These are phyloP conservation scores for Fraxinus pennsylvanica DNA, from an alignment of 257 asterid species.

Conservation along the genomic window DNA sequence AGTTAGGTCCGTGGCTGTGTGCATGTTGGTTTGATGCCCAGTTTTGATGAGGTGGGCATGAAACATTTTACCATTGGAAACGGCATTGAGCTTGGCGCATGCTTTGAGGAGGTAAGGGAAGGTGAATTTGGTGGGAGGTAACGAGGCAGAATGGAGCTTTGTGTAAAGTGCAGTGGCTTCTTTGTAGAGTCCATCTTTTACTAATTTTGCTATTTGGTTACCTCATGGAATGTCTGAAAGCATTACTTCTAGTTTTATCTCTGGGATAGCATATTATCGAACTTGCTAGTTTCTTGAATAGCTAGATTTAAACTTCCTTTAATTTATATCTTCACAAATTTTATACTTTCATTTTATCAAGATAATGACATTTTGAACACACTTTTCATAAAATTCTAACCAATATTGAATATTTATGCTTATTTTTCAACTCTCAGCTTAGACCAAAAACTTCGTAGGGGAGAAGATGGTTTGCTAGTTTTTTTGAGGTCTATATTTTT, in stretches of 20 bases:
- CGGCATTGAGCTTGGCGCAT: constrained; percentile 56
- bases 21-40: constrained; percentile 41
- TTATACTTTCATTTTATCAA: too few species aligned
- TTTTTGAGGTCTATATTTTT: too few species aligned
- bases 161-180: constrained; percentile 63
- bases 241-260: background rate
- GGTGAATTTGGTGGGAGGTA: constrained; percentile 58
- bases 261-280: background rate
- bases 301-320: too few species aligned
- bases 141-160: constrained; percentile 51
- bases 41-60: constrained; percentile 70
- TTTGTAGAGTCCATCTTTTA: constrained; percentile 61
- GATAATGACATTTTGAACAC: too few species aligned
- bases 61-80: constrained; percentile 55
- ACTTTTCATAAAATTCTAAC: too few species aligned
- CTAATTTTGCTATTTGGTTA: constrained; percentile 58
- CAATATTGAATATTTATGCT: too few species aligned
- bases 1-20: constrained; percentile 67
- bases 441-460: too few species aligned
- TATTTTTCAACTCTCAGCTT: too few species aligned
- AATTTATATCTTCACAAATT: too few species aligned
- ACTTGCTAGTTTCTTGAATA: background rate
- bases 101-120: constrained; percentile 87
- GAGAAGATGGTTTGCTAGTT: too few species aligned
- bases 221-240: constrained; percentile 44